Conservation (phyloP, 2,329 filamentous ascomycete genomes). For the Metarhizium robertsii region DNA sequence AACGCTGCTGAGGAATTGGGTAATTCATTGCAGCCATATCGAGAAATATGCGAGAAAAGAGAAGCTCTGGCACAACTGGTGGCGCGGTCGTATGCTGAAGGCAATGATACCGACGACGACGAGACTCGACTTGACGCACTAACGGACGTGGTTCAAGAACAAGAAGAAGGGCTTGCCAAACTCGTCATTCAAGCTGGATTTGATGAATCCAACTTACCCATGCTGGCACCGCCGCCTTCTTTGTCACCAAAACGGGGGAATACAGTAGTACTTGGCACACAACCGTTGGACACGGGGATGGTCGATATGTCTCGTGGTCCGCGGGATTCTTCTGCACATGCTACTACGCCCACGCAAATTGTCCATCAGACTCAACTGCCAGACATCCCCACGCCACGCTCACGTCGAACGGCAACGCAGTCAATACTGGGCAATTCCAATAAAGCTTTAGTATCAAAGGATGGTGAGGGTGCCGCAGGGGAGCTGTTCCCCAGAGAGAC, state of each 20-base stretch:
- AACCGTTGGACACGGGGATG: constrained; percentile 22
- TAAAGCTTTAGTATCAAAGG: constrained; percentile 15
- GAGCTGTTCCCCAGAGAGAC: constrained; percentile 18
- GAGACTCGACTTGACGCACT: constrained; percentile 41
- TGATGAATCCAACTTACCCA: constrained; percentile 30
- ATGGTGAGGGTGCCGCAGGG: constrained; percentile 11
- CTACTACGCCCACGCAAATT: constrained; percentile 33
- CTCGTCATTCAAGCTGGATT: constrained; percentile 36
- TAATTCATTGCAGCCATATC: constrained; percentile 32
- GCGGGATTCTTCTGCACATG: constrained; percentile 20
- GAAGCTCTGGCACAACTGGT: constrained; percentile 38
- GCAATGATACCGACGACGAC: constrained; percentile 41
- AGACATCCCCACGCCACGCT: constrained; percentile 11
- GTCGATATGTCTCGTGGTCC: constrained; percentile 24
- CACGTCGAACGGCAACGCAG: constrained; percentile 7
- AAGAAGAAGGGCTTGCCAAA: constrained; percentile 32
- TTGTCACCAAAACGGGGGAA: constrained; percentile 8
- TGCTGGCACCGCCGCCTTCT: constrained; percentile 11
- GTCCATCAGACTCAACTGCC: constrained; percentile 43
- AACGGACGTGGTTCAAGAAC: constrained; percentile 32
- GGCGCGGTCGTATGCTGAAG: constrained; percentile 39
- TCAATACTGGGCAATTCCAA: not conserved
- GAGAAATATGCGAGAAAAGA: constrained; percentile 30
- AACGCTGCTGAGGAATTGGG: constrained; percentile 31
- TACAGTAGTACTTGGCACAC: constrained; percentile 35